Conservation (phyloP, 176 grass and related monocot species). For the Zea luxurians region DNA sequence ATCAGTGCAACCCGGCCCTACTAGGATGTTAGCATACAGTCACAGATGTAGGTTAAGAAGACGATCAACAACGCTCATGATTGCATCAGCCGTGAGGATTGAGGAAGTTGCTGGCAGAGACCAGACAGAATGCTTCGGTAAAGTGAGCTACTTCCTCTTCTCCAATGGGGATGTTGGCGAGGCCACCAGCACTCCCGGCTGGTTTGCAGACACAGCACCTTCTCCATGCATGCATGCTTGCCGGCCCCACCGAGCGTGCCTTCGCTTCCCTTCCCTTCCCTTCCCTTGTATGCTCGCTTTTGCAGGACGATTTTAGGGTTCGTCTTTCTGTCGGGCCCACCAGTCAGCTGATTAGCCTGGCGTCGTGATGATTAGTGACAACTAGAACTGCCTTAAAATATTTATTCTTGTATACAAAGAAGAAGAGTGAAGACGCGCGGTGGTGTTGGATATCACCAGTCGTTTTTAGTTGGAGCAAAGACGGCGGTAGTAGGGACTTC, state of each 20-base stretch:
- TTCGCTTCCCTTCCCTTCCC: neutral
- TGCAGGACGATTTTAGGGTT: conserved; percentile 14
- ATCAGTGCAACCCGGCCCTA: neutral
- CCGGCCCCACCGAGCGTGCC: conserved; percentile 22
- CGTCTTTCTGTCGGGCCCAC: conserved; percentile 44
- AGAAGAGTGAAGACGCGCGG: too few species aligned
- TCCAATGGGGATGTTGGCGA: conserved; percentile 44
- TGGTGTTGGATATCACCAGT: too few species aligned
- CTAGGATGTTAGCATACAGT: neutral
- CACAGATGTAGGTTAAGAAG: conserved; percentile 21
- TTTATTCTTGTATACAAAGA: neutral
- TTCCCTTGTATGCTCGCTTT: conserved; percentile 10
- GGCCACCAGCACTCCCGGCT: conserved; percentile 32
- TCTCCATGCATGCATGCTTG: neutral
- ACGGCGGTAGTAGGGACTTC: too few species aligned
- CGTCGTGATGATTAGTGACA: conserved; percentile 13
- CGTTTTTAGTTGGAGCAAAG: too few species aligned
- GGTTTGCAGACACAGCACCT: conserved; percentile 18
- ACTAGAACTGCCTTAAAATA: neutral
- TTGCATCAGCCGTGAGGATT: conserved; percentile 40
- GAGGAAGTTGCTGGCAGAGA: conserved; percentile 50
- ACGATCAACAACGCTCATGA: conserved; percentile 34
- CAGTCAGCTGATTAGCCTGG: conserved; percentile 15
- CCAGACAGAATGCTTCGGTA: conserved; percentile 26
- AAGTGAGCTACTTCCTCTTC: conserved; percentile 27